phyloP scores from a whole-genome alignment of 1,139 yeast species.

The Candida pseudoviswanathii region DNA sequence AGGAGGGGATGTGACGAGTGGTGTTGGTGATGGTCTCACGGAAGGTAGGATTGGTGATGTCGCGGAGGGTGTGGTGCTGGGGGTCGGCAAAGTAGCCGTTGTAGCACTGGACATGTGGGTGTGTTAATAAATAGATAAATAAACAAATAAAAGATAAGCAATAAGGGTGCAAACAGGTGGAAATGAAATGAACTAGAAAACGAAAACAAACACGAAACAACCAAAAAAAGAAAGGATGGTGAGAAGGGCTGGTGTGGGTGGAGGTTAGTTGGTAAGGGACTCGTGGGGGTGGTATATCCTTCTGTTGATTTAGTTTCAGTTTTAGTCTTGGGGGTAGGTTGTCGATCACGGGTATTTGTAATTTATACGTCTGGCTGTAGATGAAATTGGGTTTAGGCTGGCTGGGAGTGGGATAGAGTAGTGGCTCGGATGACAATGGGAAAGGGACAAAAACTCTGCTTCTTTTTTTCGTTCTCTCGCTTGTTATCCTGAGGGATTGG shows the following conservation, averaged over 20 bases:
- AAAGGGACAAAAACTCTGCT: no score
- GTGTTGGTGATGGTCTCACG: background rate
- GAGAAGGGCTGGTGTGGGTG: background rate
- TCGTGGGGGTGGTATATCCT: no score
- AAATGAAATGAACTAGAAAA: background rate
- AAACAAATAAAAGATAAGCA: background rate
- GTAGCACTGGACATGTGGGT: background rate
- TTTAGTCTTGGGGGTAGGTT: background rate
- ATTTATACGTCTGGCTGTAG: background rate
- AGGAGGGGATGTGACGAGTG: background rate
- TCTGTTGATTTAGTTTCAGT: no score
- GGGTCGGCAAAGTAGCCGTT: background rate
- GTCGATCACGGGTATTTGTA: background rate
- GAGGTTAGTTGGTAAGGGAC: background rate
- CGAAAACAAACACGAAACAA: background rate
- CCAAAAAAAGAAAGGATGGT: background rate
- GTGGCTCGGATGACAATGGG: no score
- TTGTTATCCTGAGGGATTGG: no score
- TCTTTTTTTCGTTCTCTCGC: no score
- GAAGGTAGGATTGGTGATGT: background rate
- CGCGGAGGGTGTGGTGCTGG: background rate
- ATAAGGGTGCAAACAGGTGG: background rate
- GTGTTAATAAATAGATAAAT: background rate
- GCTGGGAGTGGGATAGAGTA: background rate
- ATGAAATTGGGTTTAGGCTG: background rate